Evolutionary conservation across 139 green algal genomes (phyloP).

Genomic region (Chlorella sorokiniana): DNA sequence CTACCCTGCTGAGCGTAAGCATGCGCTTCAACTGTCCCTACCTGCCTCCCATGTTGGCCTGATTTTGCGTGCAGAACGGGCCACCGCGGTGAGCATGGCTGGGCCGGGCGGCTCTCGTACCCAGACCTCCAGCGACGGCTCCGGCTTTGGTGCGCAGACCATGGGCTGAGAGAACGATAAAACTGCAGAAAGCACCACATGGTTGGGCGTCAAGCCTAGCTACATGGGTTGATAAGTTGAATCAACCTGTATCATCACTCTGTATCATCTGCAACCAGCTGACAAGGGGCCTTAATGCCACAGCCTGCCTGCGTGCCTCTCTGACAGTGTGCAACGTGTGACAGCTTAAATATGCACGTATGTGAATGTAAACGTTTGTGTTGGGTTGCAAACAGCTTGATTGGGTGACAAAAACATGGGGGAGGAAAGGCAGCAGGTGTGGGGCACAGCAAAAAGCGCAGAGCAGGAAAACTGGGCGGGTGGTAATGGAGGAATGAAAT

Average conservation of each 20-base stretch:
- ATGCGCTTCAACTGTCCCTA: background rate
- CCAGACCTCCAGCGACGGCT: background rate
- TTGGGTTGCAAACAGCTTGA: background rate
- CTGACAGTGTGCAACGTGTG: no score
- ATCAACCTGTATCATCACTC: no score
- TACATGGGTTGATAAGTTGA: no score
- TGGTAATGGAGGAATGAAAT: no score
- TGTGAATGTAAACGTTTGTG: background rate
- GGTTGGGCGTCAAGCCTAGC: no score
- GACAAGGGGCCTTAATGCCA: no score
- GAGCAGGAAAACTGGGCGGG: no score
- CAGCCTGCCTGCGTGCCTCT: no score
- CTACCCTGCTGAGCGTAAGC: background rate
- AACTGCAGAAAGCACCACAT: no score
- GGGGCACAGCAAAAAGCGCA: background rate
- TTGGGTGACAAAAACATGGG: background rate
- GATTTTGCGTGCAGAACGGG: background rate
- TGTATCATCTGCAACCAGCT: no score
- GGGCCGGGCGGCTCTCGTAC: background rate
- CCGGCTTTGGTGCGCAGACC: background rate
- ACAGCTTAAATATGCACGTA: background rate
- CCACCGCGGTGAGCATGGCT: background rate
- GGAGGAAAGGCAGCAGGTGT: background rate
- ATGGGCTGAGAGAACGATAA: background rate
- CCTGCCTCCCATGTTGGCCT: background rate